Evolutionary conservation across 176 grass and related monocot genomes (phyloP).

Genomic region (Ensete glaucum): DNA sequence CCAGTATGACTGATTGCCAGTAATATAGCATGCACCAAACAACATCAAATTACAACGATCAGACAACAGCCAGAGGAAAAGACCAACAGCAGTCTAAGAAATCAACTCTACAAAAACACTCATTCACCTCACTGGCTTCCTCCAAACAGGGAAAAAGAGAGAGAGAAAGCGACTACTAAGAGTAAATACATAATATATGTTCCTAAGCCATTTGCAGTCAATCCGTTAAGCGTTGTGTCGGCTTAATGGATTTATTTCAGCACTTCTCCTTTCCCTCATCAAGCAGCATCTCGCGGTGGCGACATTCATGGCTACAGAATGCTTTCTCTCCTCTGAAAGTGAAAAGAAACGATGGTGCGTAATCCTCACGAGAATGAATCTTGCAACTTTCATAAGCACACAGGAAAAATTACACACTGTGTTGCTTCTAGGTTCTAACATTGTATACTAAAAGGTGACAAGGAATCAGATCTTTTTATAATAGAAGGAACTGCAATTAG

Average conservation of each 20-base stretch:
- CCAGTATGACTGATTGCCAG: neutral
- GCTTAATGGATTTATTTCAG: neutral
- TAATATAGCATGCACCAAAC: neutral
- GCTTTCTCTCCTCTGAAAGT: constrained; percentile 51
- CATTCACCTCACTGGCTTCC: neutral
- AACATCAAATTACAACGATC: neutral
- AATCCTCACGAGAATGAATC: too few relatives aligned
- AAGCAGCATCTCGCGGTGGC: constrained; percentile 44
- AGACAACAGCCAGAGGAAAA: neutral
- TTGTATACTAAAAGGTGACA: too few relatives aligned
- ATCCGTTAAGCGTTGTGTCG: neutral
- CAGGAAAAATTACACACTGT: too few relatives aligned
- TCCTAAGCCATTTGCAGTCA: too few relatives aligned
- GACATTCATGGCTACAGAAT: constrained; percentile 61
- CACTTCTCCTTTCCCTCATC: constrained; percentile 25
- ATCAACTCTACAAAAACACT: neutral
- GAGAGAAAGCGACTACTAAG: neutral
- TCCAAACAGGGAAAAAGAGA: neutral
- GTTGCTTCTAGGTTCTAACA: too few relatives aligned
- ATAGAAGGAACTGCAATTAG: too few relatives aligned
- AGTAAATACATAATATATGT: neutral
- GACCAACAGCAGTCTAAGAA: neutral
- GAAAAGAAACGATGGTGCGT: neutral
- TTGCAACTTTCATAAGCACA: too few relatives aligned
- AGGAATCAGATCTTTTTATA: too few relatives aligned